Conservation (phyloP, 805 yeast genomes). For the Yamadazyma kitorensis region DNA sequence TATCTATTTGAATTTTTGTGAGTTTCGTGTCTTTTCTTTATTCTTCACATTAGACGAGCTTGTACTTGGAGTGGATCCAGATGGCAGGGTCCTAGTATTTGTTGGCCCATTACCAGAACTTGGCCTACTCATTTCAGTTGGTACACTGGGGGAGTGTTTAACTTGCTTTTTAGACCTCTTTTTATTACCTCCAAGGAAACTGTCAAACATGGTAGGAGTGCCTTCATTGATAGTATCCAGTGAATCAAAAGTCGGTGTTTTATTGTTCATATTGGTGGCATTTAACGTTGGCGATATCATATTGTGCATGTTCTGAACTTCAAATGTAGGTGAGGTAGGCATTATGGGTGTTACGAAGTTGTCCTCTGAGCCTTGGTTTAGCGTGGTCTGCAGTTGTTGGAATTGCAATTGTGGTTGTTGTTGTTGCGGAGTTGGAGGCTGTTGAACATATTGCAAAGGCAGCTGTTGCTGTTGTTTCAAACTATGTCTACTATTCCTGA, state of each 20-base stretch:
- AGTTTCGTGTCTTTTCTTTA: slow-evolving; percentile 17
- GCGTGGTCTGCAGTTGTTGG: not conserved
- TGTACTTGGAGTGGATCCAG: slow-evolving; percentile 5
- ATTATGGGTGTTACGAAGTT: slow-evolving; percentile 22
- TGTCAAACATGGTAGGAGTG: slow-evolving; percentile 22
- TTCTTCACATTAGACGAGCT: slow-evolving; percentile 3
- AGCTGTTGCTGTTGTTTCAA: slow-evolving; percentile 12
- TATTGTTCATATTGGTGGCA: slow-evolving; percentile 13
- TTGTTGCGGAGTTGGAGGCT: not conserved
- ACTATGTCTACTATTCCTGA: slow-evolving; percentile 29
- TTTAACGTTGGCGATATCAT: slow-evolving; percentile 13
- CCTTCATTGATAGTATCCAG: slow-evolving; percentile 3
- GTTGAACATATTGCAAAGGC: not conserved
- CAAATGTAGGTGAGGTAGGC: slow-evolving; percentile 20
- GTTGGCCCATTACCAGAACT: not conserved
- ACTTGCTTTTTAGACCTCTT: slow-evolving; percentile 17
- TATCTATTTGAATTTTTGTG: slow-evolving; percentile 20
- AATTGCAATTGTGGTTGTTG: not conserved
- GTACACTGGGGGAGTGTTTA: slow-evolving; percentile 14
- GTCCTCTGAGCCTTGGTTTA: slow-evolving; percentile 12
- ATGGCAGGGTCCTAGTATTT: slow-evolving; percentile 5
- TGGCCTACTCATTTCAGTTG: slow-evolving; percentile 7
- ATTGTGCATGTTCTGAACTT: slow-evolving; percentile 9
- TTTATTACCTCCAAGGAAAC: slow-evolving; percentile 24
- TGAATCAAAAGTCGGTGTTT: slow-evolving; percentile 2